Conservation (phyloP, 1,139 yeast species). For the Fermentozyma sake region DNA sequence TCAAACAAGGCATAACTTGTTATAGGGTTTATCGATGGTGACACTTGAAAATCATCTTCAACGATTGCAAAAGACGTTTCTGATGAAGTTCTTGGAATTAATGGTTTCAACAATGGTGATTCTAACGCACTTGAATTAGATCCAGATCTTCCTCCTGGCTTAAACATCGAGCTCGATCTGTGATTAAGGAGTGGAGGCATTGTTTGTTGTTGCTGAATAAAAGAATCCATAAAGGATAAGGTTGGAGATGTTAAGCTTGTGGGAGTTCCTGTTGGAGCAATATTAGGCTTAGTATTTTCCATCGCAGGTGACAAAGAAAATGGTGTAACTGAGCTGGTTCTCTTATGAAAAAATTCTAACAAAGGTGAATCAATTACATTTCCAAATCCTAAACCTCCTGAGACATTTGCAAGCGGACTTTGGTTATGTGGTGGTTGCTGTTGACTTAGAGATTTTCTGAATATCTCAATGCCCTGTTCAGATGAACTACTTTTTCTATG, state of each 20-base stretch:
- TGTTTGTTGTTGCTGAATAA: slow-evolving; percentile 7
- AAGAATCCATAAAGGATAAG: slow-evolving; percentile 11
- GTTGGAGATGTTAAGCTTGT: slow-evolving; percentile 11
- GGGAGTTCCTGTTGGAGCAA: slow-evolving; percentile 3
- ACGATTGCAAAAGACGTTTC: slow-evolving; percentile 53
- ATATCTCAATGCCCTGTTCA: slow-evolving; percentile 42
- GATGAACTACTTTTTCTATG: slow-evolving; percentile 44
- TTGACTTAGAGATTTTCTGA: slow-evolving; percentile 28
- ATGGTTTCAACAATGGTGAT: slow-evolving; percentile 48
- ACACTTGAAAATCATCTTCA: slow-evolving; percentile 41
- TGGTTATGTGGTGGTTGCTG: slow-evolving; percentile 12
- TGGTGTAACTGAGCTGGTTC: slow-evolving; percentile 42
- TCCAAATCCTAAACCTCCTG: slow-evolving; percentile 12
- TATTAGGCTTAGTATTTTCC: slow-evolving; percentile 25
- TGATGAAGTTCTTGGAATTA: slow-evolving; percentile 45
- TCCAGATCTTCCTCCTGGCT: slow-evolving; percentile 17
- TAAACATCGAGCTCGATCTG: slow-evolving; percentile 10
- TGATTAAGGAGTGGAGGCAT: slow-evolving; percentile 12
- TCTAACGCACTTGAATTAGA: slow-evolving; percentile 38
- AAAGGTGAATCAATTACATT: slow-evolving; percentile 26
- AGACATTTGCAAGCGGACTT: slow-evolving; percentile 17
- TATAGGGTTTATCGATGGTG: slow-evolving; percentile 15
- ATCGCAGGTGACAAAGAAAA: slow-evolving; percentile 46
- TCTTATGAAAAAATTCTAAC: slow-evolving; percentile 26
- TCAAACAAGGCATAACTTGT: slow-evolving; percentile 64